Evolutionary conservation across 2,329 filamentous ascomycete genomes (phyloP), one percentile per base, ranked within the genome.

Genomic region (Diaporthe sp.): DNA sequence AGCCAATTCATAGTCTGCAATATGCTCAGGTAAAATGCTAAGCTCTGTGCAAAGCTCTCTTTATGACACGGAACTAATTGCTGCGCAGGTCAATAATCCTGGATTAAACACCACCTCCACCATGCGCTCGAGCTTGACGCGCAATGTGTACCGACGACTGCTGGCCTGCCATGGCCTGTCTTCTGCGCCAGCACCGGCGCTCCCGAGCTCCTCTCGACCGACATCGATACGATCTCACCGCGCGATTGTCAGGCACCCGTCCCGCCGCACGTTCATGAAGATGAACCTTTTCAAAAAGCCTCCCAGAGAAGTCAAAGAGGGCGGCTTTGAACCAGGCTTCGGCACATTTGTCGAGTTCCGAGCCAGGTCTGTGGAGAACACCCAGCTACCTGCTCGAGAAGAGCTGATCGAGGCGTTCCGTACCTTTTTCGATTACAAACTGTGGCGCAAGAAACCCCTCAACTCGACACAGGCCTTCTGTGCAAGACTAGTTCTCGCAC

Each of bases 301-400:
- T 4, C 88, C 91, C 25, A 88, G 90, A 75, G 86, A 89, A 74
- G 84, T 92, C 58, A 92, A 91, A 82, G 87, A 91, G 31, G 87
- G 92, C 70, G 88, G 92, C 79, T 86, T 92, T 76, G 94, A 92
- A 80, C 93, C 91, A 0, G 95, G 95, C 72, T 90, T 95, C 80
- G 91, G 92, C 78, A 90, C 89, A 22, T 90, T 98, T 85, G 89
- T 94, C 79, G 90, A 94, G 75, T 90, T 95, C 82, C 87, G 90
- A 71, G 90, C 90, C 78, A 90, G 91, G 76, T 85, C 92, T 78
- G 87, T 90, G 71, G 89, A 94, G 74, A 88, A 90, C 71, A 87
- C 92, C 49, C 90, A 95, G 46, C 89, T 91, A 13, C 95, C 94
- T 22, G 83, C 90, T 0, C 85, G 87, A 4, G 82, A 87, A n/a